These are phyloP conservation scores for Zygosaccharomyces rouxii DNA, from an alignment of 805 yeast species.

Conservation along the genomic window DNA sequence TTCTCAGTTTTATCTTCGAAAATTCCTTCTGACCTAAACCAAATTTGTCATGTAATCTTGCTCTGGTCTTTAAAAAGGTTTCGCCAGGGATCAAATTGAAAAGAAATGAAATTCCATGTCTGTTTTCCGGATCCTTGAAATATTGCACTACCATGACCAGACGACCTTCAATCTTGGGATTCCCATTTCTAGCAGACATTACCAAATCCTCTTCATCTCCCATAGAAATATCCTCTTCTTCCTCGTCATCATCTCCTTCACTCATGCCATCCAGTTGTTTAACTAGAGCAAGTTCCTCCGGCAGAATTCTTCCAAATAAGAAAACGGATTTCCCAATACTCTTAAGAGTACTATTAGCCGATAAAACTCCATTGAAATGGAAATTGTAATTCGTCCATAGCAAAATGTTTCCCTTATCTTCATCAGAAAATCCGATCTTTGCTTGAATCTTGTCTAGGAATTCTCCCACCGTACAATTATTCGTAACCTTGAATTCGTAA, in stretches of 20 bases:
- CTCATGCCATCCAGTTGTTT: slow-evolving; percentile 20
- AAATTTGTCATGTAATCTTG: slow-evolving; percentile 60
- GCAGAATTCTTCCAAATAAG: slow-evolving; percentile 46
- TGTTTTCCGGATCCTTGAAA: slow-evolving; percentile 56
- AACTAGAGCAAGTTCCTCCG: slow-evolving; percentile 36
- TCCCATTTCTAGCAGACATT: slow-evolving; percentile 3
- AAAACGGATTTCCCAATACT: slow-evolving; percentile 37
- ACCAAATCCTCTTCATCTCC: slow-evolving; percentile 19
- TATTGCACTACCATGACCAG: slow-evolving; percentile 72
- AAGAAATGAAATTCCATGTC: slow-evolving; percentile 83
- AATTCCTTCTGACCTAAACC: slow-evolving; percentile 81
- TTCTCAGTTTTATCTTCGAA: slow-evolving; percentile 58
- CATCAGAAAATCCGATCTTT: slow-evolving; percentile 49
- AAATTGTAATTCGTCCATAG: slow-evolving; percentile 50
- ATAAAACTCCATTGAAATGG: slow-evolving; percentile 37
- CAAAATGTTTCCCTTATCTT: slow-evolving; percentile 44
- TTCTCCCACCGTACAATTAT: slow-evolving; percentile 49
- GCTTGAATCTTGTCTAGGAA: slow-evolving; percentile 53
- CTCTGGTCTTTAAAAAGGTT: slow-evolving; percentile 53
- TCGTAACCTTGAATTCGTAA: slow-evolving; percentile 66
- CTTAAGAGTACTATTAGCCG: slow-evolving; percentile 37
- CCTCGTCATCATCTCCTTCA: slow-evolving; percentile 11
- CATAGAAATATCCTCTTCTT: slow-evolving; percentile 19
- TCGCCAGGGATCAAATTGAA: slow-evolving; percentile 72
- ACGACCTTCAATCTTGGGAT: slow-evolving; percentile 30